A percentile compares a stretch with the other conserved stretches of the same genome.
Evolutionary conservation across 2,329 filamentous ascomycete genomes (phyloP).

Genomic region (Colletotrichum sp.): DNA sequence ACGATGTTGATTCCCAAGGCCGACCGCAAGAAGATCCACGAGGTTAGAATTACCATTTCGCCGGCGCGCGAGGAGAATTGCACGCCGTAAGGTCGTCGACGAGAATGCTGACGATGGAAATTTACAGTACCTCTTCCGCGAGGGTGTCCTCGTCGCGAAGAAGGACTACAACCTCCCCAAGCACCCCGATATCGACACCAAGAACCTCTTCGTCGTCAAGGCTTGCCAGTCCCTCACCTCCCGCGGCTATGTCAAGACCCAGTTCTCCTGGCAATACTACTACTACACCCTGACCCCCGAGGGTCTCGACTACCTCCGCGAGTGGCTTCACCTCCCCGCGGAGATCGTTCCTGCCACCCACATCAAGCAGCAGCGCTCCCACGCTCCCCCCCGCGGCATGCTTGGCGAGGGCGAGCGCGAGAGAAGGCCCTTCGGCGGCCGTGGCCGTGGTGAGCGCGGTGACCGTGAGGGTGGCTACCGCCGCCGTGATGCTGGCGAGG

Average conservation of each 20-base stretch:
- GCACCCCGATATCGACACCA: constrained; percentile 98
- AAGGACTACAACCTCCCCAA: constrained; percentile 99
- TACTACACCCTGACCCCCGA: constrained; percentile 99
- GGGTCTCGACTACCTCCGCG: constrained; percentile 99
- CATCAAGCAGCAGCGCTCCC: constrained; percentile 99
- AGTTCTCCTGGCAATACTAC: constrained; percentile 99
- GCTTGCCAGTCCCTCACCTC: constrained; percentile 97
- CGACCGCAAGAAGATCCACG: constrained; percentile 99
- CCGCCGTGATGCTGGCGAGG: constrained; percentile 83
- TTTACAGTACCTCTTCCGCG: constrained; percentile 89
- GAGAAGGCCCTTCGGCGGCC: constrained; percentile 80
- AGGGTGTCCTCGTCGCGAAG: constrained; percentile 93
- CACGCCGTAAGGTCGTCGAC: not conserved
- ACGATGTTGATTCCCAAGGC: constrained; percentile 99
- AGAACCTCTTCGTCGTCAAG: constrained; percentile 99
- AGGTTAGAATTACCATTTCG: constrained; percentile 44
- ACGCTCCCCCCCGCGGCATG: constrained; percentile 98
- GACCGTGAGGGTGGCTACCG: constrained; percentile 91
- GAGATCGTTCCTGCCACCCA: constrained; percentile 99
- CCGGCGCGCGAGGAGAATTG: not conserved
- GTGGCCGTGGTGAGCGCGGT: constrained; percentile 78
- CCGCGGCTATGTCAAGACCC: constrained; percentile 98
- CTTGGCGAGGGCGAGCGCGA: constrained; percentile 86
- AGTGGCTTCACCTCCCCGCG: constrained; percentile 99
- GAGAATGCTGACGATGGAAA: constrained; percentile 25